A percentile compares a stretch with the other conserved stretches of the same genome.
Conservation (phyloP, 2,329 filamentous ascomycete genomes). For the Fonsecaea monophora region DNA sequence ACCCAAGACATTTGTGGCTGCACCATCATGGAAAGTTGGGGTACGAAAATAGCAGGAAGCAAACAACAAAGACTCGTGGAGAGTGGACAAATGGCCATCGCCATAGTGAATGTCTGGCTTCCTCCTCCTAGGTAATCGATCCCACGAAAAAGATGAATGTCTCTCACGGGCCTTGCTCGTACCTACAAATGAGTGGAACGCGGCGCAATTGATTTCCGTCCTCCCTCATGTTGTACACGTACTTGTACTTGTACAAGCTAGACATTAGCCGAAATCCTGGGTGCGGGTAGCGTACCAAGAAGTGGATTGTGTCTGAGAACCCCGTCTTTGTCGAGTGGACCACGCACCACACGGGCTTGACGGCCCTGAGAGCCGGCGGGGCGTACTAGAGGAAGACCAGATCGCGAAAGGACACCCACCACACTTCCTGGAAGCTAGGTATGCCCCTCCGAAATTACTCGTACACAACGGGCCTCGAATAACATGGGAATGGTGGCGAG, state of each 20-base stretch:
- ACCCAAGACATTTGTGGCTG: conserved; percentile 7
- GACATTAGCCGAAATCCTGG: neutral
- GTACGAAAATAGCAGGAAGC: neutral
- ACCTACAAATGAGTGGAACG: neutral
- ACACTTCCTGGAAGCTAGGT: neutral
- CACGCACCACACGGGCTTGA: neutral
- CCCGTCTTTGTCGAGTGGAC: neutral
- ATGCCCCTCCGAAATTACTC: neutral
- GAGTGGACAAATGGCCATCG: neutral
- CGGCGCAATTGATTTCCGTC: neutral
- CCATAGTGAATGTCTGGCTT: neutral
- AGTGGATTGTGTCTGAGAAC: neutral
- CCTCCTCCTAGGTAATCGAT: neutral
- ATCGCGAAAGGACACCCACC: neutral
- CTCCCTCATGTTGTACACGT: neutral
- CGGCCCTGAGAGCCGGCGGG: conserved; percentile 1
- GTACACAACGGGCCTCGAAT: neutral
- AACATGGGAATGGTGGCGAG: neutral
- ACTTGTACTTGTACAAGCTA: neutral
- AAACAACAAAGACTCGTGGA: neutral
- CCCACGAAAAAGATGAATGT: neutral
- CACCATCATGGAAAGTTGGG: neutral
- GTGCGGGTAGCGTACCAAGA: neutral
- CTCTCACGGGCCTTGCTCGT: neutral
- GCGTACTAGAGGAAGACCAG: neutral